Evolutionary conservation across 257 asterid genomes (phyloP), one percentile per base, ranked within the genome.

Genomic region (Craterostigma plantagineum): DNA sequence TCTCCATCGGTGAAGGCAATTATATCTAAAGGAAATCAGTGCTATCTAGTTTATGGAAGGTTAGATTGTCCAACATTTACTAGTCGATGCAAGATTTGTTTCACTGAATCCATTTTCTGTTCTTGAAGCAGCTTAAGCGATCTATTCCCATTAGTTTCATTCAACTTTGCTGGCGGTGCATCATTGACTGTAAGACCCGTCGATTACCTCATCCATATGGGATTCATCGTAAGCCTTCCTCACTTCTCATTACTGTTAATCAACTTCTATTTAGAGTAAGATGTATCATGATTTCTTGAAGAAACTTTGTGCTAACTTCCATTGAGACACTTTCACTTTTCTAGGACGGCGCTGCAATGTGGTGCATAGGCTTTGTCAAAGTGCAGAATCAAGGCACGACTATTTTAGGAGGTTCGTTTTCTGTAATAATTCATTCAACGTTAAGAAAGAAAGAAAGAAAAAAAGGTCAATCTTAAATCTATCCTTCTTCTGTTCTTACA

Each of bases 341-440:
- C n/a, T 78, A 86, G 97, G 91, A 79, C 34, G 87, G 91, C 46
- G 62, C 70, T 65, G 63, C 80, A 39, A 51, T 60, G 75, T 86
- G 97, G 97, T 86, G 97, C 67, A 59, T 81, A 37, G 97, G 97
- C 48, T 78, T 86, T 65, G 38, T 69, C n/a, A 81, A 70, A 64
- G 72, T 63, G 48, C 74, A 66, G 54, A 66, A 50, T 39, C 75
- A 65, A 17, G 85, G 79, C 47, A 58, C 69, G 42, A 75, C 91
- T 12, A 86, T 86, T 67, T 64, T 86, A 59, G 97, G 97, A 78
- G 95, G 95, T 84, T 50, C 35, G 71, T 61, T 44, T 43, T 51
- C 15, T 38, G 16, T 13, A 9, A 38, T 18, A 33, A 10, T 18
- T 14, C 42, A 42, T 42, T 35, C 6, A 23, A 23, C 30, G 6